Conservation (phyloP, 148 eudicot genomes). For the Camellia sinensis region DNA sequence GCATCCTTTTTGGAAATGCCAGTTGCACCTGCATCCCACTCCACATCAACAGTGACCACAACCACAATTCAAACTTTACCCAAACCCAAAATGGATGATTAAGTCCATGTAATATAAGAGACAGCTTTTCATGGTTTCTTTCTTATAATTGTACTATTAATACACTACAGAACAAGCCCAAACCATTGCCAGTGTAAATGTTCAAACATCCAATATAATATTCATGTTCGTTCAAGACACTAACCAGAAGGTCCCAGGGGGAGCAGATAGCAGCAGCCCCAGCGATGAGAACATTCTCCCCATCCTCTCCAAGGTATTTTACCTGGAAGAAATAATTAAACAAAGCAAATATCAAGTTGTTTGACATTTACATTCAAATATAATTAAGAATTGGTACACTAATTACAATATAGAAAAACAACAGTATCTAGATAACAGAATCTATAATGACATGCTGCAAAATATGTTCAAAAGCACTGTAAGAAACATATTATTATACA, state of each 20-base stretch:
- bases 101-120: neutral
- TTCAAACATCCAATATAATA: neutral
- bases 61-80: neutral
- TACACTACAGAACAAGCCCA: neutral
- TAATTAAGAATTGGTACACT: neutral
- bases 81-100: neutral
- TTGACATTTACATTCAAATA: neutral
- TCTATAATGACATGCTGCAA: neutral
- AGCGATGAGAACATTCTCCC: constrained; percentile 75
- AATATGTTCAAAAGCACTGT: neutral
- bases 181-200: neutral
- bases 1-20: neutral
- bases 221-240: constrained; percentile 21
- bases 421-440: neutral
- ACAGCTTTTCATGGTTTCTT: neutral
- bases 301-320: constrained; percentile 91
- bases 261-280: constrained; percentile 91
- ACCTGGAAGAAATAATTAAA: constrained; percentile 44
- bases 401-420: neutral
- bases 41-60: neutral
- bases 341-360: constrained; percentile 2
- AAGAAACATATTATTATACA: neutral
- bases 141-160: neutral
- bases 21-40: neutral
- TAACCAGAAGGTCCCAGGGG: constrained; percentile 98